phyloP scores from a whole-genome alignment of 2,329 filamentous ascomycete species.

The Catunica adiposa region DNA sequence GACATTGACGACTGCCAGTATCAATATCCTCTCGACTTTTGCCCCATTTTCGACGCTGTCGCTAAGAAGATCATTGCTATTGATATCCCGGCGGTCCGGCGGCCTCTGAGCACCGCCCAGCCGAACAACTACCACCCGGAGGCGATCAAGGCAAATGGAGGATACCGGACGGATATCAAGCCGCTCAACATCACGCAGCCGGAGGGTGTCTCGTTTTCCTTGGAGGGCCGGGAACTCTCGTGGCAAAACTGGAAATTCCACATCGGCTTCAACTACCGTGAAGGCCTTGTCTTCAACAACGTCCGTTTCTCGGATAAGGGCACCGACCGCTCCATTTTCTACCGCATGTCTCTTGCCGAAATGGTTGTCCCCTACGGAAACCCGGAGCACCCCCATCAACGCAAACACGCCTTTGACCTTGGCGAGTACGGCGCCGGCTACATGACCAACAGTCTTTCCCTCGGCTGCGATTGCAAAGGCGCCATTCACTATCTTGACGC shows the following conservation, averaged over 20 bases:
- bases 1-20: constrained; percentile 78
- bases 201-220: constrained; percentile 71
- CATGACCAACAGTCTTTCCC: constrained; percentile 61
- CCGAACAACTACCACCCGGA: constrained; percentile 68
- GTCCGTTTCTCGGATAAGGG: constrained; percentile 81
- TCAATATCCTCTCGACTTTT: constrained; percentile 82
- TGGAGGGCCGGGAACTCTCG: constrained; percentile 55
- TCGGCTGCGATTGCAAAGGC: constrained; percentile 78
- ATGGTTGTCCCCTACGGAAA: constrained; percentile 90
- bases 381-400: constrained; percentile 62
- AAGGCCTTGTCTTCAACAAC: constrained; percentile 80
- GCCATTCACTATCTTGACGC: constrained; percentile 85
- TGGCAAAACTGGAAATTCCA: constrained; percentile 95
- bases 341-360: constrained; percentile 73
- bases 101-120: constrained; percentile 54
- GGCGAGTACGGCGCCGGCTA: constrained; percentile 71
- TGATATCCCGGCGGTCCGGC: constrained; percentile 61
- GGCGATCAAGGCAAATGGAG: constrained; percentile 54
- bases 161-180: constrained; percentile 65
- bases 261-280: constrained; percentile 86
- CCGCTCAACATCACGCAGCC: constrained; percentile 78
- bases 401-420: constrained; percentile 68
- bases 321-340: constrained; percentile 62
- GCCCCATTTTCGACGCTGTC: constrained; percentile 74
- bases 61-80: constrained; percentile 67